Percentiles rank a stretch among this genome's conserved stretches.
These are phyloP conservation scores for Ettlia oleoabundans DNA, from an alignment of 139 green algal genomes.

Conservation along the genomic window DNA sequence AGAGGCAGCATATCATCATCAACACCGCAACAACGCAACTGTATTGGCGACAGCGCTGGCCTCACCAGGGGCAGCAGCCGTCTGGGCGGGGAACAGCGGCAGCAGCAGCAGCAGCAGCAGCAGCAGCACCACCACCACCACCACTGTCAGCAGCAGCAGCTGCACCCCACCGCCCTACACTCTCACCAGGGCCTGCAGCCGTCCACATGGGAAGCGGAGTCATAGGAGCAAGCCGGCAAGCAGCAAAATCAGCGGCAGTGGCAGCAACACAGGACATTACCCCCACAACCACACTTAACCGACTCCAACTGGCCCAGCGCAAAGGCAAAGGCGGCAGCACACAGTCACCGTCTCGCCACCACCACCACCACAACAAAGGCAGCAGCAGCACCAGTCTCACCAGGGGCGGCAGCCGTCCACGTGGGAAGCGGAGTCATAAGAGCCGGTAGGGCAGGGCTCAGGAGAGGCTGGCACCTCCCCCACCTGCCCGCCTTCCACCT, in stretches of 20 bases:
- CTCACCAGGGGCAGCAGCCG: no score
- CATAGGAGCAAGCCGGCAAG: background rate
- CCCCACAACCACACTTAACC: no score
- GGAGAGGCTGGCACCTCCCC: background rate
- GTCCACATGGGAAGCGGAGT: background rate
- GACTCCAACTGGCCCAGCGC: no score
- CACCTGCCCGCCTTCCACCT: background rate
- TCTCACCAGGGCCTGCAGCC: background rate
- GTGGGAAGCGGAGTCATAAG: background rate
- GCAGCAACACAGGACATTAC: background rate
- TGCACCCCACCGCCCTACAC: background rate
- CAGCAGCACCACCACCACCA: background rate
- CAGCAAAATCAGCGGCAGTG: background rate
- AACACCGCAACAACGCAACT: no score
- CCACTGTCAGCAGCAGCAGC: background rate
- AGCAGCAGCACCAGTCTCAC: background rate
- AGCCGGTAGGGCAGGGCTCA: background rate
- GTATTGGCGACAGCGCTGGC: no score
- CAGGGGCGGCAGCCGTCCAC: background rate
- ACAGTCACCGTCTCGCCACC: background rate
- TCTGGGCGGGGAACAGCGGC: no score
- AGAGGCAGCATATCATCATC: no score
- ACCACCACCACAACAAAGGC: background rate
- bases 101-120: background rate
- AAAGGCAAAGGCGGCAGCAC: no score